These are phyloP conservation scores for Serendipita sp. DNA, from an alignment of 768 basidiomycete genomes.

Conservation along the genomic window DNA sequence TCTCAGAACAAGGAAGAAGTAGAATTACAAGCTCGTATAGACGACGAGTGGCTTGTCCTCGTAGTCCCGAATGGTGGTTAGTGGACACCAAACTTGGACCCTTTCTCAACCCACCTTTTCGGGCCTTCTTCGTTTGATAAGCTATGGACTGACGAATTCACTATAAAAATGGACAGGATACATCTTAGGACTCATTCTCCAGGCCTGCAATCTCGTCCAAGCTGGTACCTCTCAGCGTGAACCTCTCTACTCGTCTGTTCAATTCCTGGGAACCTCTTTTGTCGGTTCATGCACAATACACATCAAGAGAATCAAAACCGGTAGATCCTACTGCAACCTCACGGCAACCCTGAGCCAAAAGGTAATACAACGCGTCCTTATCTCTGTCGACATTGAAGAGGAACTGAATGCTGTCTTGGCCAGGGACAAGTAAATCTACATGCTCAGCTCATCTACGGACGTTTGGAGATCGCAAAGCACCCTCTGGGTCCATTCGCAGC, in stretches of 20 bases:
- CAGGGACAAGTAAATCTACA: conserved; percentile 1
- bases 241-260: not conserved
- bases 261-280: not conserved
- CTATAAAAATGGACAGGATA: not conserved
- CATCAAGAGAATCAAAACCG: not conserved
- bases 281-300: not conserved
- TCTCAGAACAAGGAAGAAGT: not conserved
- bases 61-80: not conserved
- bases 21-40: not conserved
- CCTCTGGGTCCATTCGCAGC: not conserved
- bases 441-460: not conserved
- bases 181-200: not conserved
- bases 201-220: not conserved
- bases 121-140: not conserved
- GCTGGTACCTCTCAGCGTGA: not conserved
- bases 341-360: not conserved
- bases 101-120: no score
- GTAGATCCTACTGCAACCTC: not conserved
- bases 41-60: not conserved
- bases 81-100: not conserved
- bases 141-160: not conserved
- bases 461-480: not conserved
- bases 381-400: no score
- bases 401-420: no score
- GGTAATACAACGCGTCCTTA: not conserved